These are phyloP conservation scores for Nannizziopsis arthrosporioides DNA, from an alignment of 2,329 filamentous ascomycete species.

Conservation along the genomic window DNA sequence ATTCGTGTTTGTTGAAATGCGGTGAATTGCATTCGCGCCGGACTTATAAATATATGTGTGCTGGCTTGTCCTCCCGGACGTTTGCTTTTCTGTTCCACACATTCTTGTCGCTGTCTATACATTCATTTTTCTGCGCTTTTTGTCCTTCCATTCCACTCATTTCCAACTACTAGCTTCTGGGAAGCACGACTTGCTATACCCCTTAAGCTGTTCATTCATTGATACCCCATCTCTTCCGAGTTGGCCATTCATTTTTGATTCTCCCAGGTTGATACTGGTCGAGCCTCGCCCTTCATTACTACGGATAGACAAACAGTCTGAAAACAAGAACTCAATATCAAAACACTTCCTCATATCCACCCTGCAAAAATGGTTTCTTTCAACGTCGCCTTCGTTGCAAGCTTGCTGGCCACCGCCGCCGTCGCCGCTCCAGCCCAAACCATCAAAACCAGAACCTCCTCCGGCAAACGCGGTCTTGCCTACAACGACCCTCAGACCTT, in stretches of 20 bases:
- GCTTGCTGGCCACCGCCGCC: conserved; percentile 26
- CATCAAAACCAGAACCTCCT: conserved; percentile 4
- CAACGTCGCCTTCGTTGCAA: conserved; percentile 24
- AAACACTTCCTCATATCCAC: background rate
- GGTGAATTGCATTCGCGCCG: background rate
- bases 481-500: conserved; percentile 32
- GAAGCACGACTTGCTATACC: conserved; percentile 9
- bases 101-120: conserved; percentile 2
- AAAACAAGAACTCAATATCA: conserved; percentile 1
- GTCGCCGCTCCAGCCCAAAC: conserved; percentile 23
- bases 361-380: conserved; percentile 27
- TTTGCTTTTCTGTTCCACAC: background rate
- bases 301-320: background rate
- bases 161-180: conserved; percentile 22
- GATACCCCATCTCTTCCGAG: conserved; percentile 14
- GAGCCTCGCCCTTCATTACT: conserved; percentile 10
- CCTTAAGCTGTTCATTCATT: conserved; percentile 15
- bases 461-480: conserved; percentile 26
- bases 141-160: conserved; percentile 18
- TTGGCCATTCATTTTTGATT: conserved; percentile 9
- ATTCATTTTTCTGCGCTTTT: conserved; percentile 15
- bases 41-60: conserved; percentile 4
- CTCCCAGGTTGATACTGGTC: conserved; percentile 14
- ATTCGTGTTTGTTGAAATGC: background rate
- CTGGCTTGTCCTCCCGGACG: conserved; percentile 6